Evolutionary conservation across 1,284 basidiomycete species (phyloP), one percentile per base, ranked within the genome.

Genomic region (Boletus semigastroideus): DNA sequence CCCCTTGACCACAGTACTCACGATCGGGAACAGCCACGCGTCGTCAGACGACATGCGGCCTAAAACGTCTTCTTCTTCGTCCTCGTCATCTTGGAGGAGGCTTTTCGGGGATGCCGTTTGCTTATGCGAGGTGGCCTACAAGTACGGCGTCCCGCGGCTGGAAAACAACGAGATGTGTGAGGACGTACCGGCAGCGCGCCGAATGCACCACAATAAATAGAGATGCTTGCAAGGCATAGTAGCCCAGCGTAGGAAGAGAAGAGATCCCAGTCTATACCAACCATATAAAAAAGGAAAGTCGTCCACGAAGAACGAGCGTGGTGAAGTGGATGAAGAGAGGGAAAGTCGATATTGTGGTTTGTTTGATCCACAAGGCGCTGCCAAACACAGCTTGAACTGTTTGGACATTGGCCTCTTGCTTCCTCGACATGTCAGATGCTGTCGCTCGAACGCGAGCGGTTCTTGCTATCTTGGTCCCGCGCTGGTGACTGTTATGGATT

Each of bases 11-110:
- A 47, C 36, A 28, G 34, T 31, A 69, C 74, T 66, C 58, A 90
- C 82, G 47, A 92, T 72, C 12, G 92, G 91, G 59, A 94, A 91
- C 42, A 86, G 63, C 78, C 83, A 87, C 9, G 87, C 90, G 54
- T 92, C 89, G 20, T 71, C 72, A 5, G 84, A 77, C 1, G 86
- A 83, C 66, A 92, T 64, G 27, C 80, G 75, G 49, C 86, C 83
- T 2, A 73, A 60, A 16, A 74, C 57, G 19, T 82, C 81, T 20
- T 82, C 78, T 2, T 78, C 77, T 1, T 61, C 59, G 19, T 73
- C 74, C 7, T 71, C 73, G 16, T 38, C 54, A 20, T 59, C 55
- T 2, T 56, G 27, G 8, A 67, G 53, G 4, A 71, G 40, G 42
- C 31, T 65, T 20, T 39, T 41, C 33, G 52, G 60, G 0, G 34